Base-by-base conservation (phyloP, 352 stramenopile species). In the Albugo candida region DNA sequence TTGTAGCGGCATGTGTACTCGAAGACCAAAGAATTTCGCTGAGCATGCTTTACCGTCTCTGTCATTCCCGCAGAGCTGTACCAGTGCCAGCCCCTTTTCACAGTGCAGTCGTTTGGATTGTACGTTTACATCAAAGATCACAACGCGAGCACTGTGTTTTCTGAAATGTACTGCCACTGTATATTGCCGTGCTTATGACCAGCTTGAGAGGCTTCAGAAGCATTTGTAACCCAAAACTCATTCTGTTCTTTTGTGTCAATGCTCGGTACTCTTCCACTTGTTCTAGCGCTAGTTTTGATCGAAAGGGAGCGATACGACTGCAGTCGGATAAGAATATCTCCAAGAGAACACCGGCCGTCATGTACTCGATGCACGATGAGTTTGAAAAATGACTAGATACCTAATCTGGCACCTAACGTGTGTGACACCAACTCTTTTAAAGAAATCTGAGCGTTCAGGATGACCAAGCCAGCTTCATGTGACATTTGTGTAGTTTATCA, bases 311-410 rank as follows among this genome's bases (percentile, higher is more conserved):
- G 44, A 95, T 82, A 24, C 88, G 73, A 18, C 80, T 96, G 64
- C 18, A 99, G 47, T 46, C 95, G 94, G 50, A 98, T 92, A 5
- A 99, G 70, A 37, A 98, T 93, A 65, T 97, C 86, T 95, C 87
- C n/a, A 99, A 66, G 34, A 99, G 60, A 51, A 99, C 97, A 53
- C 95, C 95, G 59, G 99, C 95, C 5, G 95, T 99, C 94, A 99
- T 98, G 60, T 99, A 99, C 63, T 99, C 97, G 45, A 99, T 74
- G 5, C 78, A 70, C 14, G 89, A 98, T 18, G 78, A 57, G 18
- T 73, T 48, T 24, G 84, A 82, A 8, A 98, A 64, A 35, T 96
- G 92, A 41, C 84, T 83, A 4, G 70, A 59, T 98, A 98, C 54
- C 95, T 86, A 31, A 98, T 99, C 62, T 98, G 91, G 65, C 99